Base-by-base conservation (phyloP, 495 filamentous ascomycete genomes). In the Paragyromitra xinjiangensis region DNA sequence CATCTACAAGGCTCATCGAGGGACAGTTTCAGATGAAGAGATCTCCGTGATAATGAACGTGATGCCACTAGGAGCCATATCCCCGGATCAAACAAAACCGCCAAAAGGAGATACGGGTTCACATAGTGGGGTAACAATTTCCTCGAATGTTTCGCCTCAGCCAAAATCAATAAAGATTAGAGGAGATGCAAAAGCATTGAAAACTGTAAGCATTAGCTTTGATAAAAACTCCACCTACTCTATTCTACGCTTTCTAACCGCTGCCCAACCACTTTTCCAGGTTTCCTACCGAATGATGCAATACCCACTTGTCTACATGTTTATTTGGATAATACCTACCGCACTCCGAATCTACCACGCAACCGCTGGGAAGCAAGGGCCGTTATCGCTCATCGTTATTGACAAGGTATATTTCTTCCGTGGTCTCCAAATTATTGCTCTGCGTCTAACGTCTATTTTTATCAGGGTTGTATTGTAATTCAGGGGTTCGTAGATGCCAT, bases 261-360 rank as follows among this genome's bases (percentile, higher is more conserved):
- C 37, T 50, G 8, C 7, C 26, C 56, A 44, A 26, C 16, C 26
- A 2, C 56, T 9, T 45, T 2, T 69, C 2, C 64, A 83, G 84
- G 80, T 83, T 24, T 82, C 84, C 5, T 81, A 83, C 14, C 82
- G 85, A 55, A 86, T 86, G 85, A 83, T 86, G 80, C 71, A 80
- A 24, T 86, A 86, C 64, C 85, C 84, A 8, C 71, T 85, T 0
- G 82, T 84, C 6, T 86, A 86, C 67, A 84, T 85, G 81, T 50
- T 85, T 3, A 81, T 85, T 12, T 86, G 85, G 85, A 84, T 82
- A 0, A 84, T 86, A 44, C 85, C 85, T 0, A 86, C 85, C 0
- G 48, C 70, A 0, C 83, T 86, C 67, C 82, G 85, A 19, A 85
- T 86, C 22, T 85, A 86, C 73, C 85, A 86, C 59, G 69, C 82